Percentiles rank a stretch among this genome's conserved stretches.
Evolutionary conservation across 805 yeast genomes (phyloP).

Genomic region (Pachysolen tannophilus): DNA sequence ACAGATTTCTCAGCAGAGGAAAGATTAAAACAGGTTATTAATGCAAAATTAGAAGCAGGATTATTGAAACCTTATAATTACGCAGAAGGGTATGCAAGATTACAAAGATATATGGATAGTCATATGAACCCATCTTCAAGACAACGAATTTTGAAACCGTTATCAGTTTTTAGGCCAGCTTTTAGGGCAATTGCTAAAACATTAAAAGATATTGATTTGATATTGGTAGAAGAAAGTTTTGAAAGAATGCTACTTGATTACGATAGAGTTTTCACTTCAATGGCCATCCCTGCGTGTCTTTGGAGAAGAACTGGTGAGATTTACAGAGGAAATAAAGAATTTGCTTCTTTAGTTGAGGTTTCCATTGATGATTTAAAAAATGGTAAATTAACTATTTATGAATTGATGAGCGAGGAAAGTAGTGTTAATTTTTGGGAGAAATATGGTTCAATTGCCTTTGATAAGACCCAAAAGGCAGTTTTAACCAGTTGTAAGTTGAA

Average conservation of each 20-base stretch:
- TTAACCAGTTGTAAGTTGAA: slow-evolving; percentile 84
- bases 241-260: slow-evolving; percentile 90
- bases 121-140: slow-evolving; percentile 81
- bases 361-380: slow-evolving; percentile 85
- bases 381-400: slow-evolving; percentile 88
- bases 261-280: slow-evolving; percentile 90
- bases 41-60: slow-evolving; percentile 92
- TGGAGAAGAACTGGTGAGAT: slow-evolving; percentile 98
- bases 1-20: slow-evolving; percentile 93
- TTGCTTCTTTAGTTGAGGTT: slow-evolving; percentile 88
- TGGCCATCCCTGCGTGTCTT: slow-evolving; percentile 96
- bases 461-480: slow-evolving; percentile 91
- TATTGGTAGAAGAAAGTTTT: slow-evolving; percentile 86
- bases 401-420: slow-evolving; percentile 90
- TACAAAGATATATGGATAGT: slow-evolving; percentile 87
- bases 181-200: slow-evolving; percentile 89
- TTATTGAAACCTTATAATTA: slow-evolving; percentile 86
- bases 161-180: slow-evolving; percentile 83
- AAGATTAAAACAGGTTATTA: slow-evolving; percentile 83
- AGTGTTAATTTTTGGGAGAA: slow-evolving; percentile 98
- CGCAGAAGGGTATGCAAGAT: slow-evolving; percentile 85
- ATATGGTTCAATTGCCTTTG: slow-evolving; percentile 93
- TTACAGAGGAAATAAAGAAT: slow-evolving; percentile 90
- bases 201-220: slow-evolving; percentile 82
- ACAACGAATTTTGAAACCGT: slow-evolving; percentile 78